A percentile compares a stretch with the other conserved stretches of the same genome.
Evolutionary conservation across 345 rosid species (phyloP).

Genomic region (Eutrema japonicum): DNA sequence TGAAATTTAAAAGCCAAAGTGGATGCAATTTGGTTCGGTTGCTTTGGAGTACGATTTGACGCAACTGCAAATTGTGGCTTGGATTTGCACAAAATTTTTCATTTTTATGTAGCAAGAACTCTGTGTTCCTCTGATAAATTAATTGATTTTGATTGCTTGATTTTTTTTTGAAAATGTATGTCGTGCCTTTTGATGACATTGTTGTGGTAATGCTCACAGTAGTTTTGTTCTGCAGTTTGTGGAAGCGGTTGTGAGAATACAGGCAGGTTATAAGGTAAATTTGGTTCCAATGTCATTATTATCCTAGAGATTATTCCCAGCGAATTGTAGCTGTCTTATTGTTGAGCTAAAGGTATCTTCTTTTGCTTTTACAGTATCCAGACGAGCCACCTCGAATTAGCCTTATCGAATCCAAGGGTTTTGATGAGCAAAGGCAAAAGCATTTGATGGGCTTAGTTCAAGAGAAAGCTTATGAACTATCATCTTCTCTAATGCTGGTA

Average conservation of each 20-base stretch:
- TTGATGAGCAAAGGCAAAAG: slow-evolving; percentile 72
- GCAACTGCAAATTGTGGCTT: neutral
- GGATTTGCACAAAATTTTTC: neutral
- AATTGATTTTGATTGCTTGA: neutral
- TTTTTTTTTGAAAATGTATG: too few relatives aligned
- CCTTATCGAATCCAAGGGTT: slow-evolving; percentile 82
- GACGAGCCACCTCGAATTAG: slow-evolving; percentile 67
- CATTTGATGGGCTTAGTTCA: slow-evolving; percentile 54
- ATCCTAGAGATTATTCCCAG: neutral
- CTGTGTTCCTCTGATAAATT: slow-evolving; percentile 5
- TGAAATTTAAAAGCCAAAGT: neutral
- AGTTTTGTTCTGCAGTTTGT: slow-evolving; percentile 66
- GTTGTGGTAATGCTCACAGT: slow-evolving; percentile 16
- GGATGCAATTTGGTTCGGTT: neutral
- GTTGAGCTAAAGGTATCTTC: neutral
- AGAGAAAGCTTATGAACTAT: slow-evolving; percentile 63
- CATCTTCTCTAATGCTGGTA: slow-evolving; percentile 78
- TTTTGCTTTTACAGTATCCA: slow-evolving; percentile 64
- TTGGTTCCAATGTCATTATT: slow-evolving; percentile 14
- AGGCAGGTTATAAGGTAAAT: slow-evolving; percentile 62
- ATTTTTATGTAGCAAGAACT: slow-evolving; percentile 5
- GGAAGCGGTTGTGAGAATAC: slow-evolving; percentile 72
- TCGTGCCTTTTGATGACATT: slow-evolving; percentile 6
- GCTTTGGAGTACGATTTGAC: neutral
- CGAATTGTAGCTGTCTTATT: neutral